Evolutionary conservation across 1,284 basidiomycete species (phyloP).

Genomic region (Tausonia pullulans): DNA sequence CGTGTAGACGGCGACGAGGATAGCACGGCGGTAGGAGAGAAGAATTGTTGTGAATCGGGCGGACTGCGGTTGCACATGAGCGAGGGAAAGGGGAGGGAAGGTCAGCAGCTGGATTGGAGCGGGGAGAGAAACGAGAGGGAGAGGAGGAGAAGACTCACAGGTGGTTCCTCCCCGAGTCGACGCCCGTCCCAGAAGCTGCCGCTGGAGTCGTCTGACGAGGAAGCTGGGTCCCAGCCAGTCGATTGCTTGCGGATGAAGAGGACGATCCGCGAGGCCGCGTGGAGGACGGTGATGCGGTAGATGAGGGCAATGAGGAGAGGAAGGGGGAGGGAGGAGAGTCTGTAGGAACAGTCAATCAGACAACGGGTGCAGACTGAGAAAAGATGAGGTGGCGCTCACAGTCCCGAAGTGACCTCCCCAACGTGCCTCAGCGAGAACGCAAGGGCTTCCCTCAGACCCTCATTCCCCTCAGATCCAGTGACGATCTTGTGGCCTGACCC

Average conservation of each 20-base stretch:
- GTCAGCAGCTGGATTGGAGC: not conserved
- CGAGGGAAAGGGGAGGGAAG: not conserved
- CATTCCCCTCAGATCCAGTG: not conserved
- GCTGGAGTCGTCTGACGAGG: constrained; percentile 13
- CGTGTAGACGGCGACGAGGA: constrained; percentile 37
- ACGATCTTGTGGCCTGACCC: not conserved
- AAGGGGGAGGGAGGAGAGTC: not conserved
- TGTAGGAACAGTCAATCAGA: not conserved
- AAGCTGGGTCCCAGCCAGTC: constrained; percentile 28
- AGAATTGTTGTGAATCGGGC: constrained; percentile 33
- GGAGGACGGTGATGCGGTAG: constrained; percentile 72
- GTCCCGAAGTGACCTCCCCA: not conserved
- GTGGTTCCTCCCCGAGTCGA: constrained; percentile 31
- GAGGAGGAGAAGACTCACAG: constrained; percentile 22
- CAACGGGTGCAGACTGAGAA: not conserved
- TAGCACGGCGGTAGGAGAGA: constrained; percentile 32
- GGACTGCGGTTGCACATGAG: constrained; percentile 24
- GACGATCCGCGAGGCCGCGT: constrained; percentile 69
- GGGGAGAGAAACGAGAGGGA: not conserved
- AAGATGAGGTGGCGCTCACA: not conserved
- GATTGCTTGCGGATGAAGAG: constrained; percentile 53
- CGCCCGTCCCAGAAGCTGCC: constrained; percentile 32
- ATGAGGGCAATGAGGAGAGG: constrained; percentile 53
- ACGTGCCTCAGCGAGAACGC: not conserved
- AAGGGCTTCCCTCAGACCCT: not conserved